Percentiles rank a stretch among this genome's conserved stretches.
Conservation (phyloP, 2,329 filamentous ascomycete genomes). For the Alternaria burnsii region DNA sequence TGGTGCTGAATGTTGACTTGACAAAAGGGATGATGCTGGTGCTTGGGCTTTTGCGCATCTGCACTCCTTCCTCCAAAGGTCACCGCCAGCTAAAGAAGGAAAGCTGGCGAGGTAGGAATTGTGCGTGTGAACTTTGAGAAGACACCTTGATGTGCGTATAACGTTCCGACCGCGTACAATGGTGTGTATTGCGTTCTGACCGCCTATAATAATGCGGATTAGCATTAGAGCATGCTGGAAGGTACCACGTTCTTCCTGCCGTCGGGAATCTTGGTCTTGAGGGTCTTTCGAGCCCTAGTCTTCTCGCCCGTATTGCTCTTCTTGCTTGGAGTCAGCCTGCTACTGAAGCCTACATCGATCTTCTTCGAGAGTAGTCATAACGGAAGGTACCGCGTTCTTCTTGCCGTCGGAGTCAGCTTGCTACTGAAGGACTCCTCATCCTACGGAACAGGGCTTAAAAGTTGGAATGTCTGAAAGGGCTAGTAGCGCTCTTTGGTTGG, state of each 20-base stretch:
- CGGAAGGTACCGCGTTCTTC: too few relatives aligned
- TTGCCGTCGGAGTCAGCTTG: not conserved
- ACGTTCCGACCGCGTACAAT: too few relatives aligned
- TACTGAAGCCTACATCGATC: too few relatives aligned
- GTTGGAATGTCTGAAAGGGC: not conserved
- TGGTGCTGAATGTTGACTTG: too few relatives aligned
- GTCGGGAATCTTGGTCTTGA: constrained; percentile 23
- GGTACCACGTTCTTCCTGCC: constrained; percentile 5
- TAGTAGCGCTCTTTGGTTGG: rapidly evolving
- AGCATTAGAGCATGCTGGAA: not conserved
- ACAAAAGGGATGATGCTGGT: too few relatives aligned
- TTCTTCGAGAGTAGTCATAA: too few relatives aligned
- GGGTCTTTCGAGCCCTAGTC: constrained; percentile 16
- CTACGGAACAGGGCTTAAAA: not conserved
- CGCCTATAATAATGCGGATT: too few relatives aligned
- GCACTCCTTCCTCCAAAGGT: constrained; percentile 34
- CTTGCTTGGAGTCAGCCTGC: too few relatives aligned
- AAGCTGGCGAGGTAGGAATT: constrained; percentile 62
- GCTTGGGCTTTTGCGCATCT: too few relatives aligned
- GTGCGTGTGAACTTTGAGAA: constrained; percentile 21
- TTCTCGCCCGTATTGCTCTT: not conserved
- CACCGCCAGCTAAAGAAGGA: constrained; percentile 39
- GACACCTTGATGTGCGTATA: too few relatives aligned
- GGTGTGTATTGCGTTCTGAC: not conserved
- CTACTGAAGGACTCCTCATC: not conserved